Conservation (phyloP, 2,329 filamentous ascomycete genomes). For the Blumeriella jaapii region DNA sequence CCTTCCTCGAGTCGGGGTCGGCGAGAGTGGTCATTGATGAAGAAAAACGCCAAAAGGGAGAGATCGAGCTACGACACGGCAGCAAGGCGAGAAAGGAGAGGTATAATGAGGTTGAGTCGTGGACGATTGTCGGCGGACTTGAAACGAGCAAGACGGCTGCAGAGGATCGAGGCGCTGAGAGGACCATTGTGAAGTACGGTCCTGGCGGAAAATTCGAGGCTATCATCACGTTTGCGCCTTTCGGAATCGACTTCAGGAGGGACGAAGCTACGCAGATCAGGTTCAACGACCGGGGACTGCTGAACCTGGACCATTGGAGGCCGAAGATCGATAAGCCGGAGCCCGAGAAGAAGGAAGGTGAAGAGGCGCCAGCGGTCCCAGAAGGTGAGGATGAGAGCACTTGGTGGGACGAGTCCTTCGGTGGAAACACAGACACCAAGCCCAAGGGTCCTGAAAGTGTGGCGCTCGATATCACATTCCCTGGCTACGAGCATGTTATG, state of each 20-base stretch:
- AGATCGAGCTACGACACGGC: constrained; percentile 76
- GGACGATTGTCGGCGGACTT: constrained; percentile 75
- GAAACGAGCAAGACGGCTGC: constrained; percentile 61
- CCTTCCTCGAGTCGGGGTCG: constrained; percentile 81
- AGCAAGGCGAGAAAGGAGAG: constrained; percentile 82
- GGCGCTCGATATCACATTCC: constrained; percentile 82
- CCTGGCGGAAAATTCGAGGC: constrained; percentile 67
- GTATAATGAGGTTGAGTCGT: constrained; percentile 84
- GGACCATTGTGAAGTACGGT: constrained; percentile 71
- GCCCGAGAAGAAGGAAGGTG: constrained; percentile 28
- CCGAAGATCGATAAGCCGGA: constrained; percentile 57
- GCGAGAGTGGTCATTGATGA: constrained; percentile 86
- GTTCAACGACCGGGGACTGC: constrained; percentile 76
- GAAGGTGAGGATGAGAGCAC: constrained; percentile 67
- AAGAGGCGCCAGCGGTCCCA: constrained; percentile 28
- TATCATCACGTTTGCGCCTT: constrained; percentile 71
- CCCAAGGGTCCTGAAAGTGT: constrained; percentile 91
- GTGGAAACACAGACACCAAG: constrained; percentile 89
- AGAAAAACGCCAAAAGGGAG: constrained; percentile 75
- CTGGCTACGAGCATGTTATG: constrained; percentile 83
- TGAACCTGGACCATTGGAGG: constrained; percentile 96
- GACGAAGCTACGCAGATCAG: constrained; percentile 74
- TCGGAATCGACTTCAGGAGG: constrained; percentile 75
- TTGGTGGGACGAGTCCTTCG: constrained; percentile 97
- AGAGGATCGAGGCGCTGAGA: constrained; percentile 52